Evolutionary conservation across 352 stramenopile species (phyloP).

Genomic region (Phytophthora fragariaefolia): DNA sequence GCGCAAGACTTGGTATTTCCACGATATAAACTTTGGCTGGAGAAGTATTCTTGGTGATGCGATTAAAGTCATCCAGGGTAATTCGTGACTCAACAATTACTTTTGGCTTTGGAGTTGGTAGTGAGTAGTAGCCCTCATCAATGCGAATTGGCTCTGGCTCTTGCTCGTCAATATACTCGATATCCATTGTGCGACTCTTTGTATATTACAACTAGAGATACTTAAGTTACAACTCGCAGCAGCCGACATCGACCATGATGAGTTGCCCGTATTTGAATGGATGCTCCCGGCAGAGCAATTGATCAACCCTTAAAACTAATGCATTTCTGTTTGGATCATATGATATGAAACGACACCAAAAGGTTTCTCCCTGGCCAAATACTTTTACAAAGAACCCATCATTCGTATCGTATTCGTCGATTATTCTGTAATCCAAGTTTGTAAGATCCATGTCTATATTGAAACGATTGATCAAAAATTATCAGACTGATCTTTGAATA

Average conservation of each 20-base stretch:
- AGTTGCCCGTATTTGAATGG: neutral
- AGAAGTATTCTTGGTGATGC: constrained; percentile 7
- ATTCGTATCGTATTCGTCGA: neutral
- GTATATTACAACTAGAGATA: constrained; percentile 1
- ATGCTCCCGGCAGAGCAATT: neutral
- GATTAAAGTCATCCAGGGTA: constrained; percentile 5
- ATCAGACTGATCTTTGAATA: neutral
- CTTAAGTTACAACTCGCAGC: no score
- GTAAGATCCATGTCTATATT: neutral
- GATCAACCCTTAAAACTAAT: neutral
- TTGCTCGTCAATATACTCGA: neutral
- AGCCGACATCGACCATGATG: neutral
- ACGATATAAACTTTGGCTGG: constrained; percentile 4
- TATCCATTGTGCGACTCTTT: neutral
- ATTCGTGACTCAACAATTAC: neutral
- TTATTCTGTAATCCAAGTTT: neutral
- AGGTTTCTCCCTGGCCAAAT: neutral
- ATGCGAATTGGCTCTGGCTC: neutral
- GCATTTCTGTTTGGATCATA: neutral
- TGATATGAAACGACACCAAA: neutral
- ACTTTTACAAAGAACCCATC: neutral
- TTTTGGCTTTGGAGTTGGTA: neutral
- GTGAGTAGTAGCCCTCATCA: neutral
- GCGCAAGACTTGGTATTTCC: neutral
- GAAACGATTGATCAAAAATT: neutral